phyloP scores from a whole-genome alignment of 1,284 basidiomycete genomes.

The Porphyrellus sp. region DNA sequence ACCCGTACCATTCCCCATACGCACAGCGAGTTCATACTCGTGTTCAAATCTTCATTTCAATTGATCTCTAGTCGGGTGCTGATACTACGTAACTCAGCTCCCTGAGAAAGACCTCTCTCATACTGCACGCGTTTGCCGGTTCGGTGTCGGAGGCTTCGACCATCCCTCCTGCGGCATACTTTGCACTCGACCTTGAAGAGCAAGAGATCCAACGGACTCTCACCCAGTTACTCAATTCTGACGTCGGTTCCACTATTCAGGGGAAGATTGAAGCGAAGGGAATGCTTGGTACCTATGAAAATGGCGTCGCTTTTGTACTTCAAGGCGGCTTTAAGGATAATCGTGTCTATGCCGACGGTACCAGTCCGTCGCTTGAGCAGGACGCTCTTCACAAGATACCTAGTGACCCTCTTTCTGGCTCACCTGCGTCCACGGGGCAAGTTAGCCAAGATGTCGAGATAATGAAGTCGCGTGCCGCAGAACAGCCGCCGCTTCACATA shows the following conservation, averaged over 20 bases:
- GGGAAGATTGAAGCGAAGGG: conserved; percentile 78
- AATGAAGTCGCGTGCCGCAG: conserved; percentile 42
- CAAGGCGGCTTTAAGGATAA: conserved; percentile 50
- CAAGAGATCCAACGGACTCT: conserved; percentile 84
- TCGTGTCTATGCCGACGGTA: neutral
- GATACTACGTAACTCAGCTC: conserved; percentile 48
- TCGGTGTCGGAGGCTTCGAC: conserved; percentile 38
- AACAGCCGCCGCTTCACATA: conserved; percentile 63
- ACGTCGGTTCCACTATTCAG: conserved; percentile 59
- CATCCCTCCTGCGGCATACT: conserved; percentile 72
- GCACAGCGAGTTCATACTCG: neutral
- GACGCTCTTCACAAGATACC: conserved; percentile 6
- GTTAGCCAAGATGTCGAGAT: conserved; percentile 12
- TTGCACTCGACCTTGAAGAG: conserved; percentile 90
- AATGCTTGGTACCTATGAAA: conserved; percentile 87
- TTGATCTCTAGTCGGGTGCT: conserved; percentile 14
- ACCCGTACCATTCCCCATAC: neutral
- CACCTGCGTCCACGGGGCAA: conserved; percentile 29
- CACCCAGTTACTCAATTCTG: conserved; percentile 59
- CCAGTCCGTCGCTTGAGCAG: neutral
- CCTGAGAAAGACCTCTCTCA: conserved; percentile 86
- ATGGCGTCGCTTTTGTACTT: conserved; percentile 67
- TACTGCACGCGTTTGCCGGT: conserved; percentile 73
- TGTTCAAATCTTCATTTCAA: too few relatives aligned
- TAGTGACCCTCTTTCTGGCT: conserved; percentile 37